These are phyloP conservation scores for Lathyrus tuberosus DNA, from an alignment of 306 rosid species.

Conservation along the genomic window DNA sequence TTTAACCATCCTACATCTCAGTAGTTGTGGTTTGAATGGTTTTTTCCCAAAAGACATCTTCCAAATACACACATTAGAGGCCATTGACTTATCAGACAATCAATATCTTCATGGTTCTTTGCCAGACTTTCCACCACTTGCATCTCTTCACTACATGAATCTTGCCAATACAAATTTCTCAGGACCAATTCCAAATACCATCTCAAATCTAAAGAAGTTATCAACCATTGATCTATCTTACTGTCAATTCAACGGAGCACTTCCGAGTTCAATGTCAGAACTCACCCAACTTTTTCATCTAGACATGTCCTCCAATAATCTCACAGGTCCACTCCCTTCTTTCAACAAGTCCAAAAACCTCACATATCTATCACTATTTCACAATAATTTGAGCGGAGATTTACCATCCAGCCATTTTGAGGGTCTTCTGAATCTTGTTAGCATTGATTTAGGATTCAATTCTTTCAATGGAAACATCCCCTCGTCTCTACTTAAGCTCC, in stretches of 20 bases:
- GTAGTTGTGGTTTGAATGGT: slow-evolving; percentile 25
- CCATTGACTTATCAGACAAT: slow-evolving; percentile 43
- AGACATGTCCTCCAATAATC: slow-evolving; percentile 42
- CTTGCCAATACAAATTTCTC: slow-evolving; percentile 37
- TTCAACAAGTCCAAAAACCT: slow-evolving; percentile 40
- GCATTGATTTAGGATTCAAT: slow-evolving; percentile 29
- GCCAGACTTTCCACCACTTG: slow-evolving; percentile 38
- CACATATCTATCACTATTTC: slow-evolving; percentile 29
- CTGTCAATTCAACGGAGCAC: slow-evolving; percentile 40
- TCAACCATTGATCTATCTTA: slow-evolving; percentile 36
- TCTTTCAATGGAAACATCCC: slow-evolving; percentile 44
- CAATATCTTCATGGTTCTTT: slow-evolving; percentile 34
- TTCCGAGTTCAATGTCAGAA: slow-evolving; percentile 39
- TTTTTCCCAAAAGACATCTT: slow-evolving; percentile 42
- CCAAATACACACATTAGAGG: slow-evolving; percentile 34
- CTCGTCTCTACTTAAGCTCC: slow-evolving; percentile 16
- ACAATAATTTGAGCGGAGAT: slow-evolving; percentile 27
- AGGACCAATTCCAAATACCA: slow-evolving; percentile 37
- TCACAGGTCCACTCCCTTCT: slow-evolving; percentile 49
- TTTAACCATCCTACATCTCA: slow-evolving; percentile 24
- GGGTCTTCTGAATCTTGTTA: slow-evolving; percentile 27
- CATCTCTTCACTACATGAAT: slow-evolving; percentile 11
- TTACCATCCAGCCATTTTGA: slow-evolving; percentile 26
- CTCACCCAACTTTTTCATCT: slow-evolving; percentile 41
- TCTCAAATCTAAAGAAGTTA: slow-evolving; percentile 34